Conservation (phyloP, 495 filamentous ascomycete genomes). For the Elasticomyces elasticus region DNA sequence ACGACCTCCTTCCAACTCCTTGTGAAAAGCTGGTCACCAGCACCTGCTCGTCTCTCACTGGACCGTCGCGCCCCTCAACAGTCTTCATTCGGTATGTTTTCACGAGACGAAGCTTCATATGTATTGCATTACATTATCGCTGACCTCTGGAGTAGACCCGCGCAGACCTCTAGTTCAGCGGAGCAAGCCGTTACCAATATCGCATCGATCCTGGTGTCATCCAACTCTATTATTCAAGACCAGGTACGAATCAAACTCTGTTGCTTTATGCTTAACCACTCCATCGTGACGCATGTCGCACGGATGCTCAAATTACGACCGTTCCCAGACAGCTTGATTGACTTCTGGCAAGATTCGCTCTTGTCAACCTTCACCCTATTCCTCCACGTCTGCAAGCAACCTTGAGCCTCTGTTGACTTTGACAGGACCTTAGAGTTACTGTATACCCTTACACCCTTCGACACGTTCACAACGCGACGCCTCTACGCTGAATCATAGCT, state of each 20-base stretch:
- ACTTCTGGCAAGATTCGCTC: background rate
- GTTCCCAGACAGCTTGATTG: background rate
- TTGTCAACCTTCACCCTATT: conserved; percentile 3
- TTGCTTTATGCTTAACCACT: conserved; percentile 11
- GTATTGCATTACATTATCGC: background rate
- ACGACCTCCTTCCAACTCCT: background rate
- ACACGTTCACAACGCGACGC: background rate
- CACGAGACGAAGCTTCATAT: background rate
- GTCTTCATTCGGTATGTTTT: background rate
- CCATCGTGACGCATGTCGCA: background rate
- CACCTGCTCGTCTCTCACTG: background rate
- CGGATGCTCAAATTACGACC: background rate
- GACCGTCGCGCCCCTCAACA: background rate
- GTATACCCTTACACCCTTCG: background rate
- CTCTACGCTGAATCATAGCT: too few species aligned
- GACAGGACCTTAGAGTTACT: background rate
- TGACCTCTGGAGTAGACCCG: background rate
- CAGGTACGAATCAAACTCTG: conserved; percentile 2
- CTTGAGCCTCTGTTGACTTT: conserved; percentile 2
- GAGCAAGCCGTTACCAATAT: background rate
- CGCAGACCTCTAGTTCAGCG: background rate
- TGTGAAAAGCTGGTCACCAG: background rate
- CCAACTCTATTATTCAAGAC: background rate
- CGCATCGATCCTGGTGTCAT: background rate
- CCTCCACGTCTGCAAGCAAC: background rate